Evolutionary conservation across 2,329 filamentous ascomycete species (phyloP), one percentile per base, ranked within the genome.

Genomic region (Colletotrichum noveboracense): DNA sequence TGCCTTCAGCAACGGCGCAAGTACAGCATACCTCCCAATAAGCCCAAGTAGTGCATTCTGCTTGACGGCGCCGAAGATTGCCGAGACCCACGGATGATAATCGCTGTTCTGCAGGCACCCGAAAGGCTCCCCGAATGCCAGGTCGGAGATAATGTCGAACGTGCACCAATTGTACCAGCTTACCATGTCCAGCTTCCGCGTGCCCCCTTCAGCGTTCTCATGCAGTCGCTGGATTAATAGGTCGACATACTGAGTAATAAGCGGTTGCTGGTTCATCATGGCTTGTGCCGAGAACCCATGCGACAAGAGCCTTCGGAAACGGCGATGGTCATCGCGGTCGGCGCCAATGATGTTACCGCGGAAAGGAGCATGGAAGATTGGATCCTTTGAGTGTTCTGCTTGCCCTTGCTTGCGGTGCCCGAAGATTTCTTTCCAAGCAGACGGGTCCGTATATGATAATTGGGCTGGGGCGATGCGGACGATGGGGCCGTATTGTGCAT

Each of bases 161-260:
- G 64, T 68, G 28, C 18, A 34, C 32, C 18, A 68, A 5, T 68
- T 36, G 5, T 60, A 60, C 48, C 28, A 68, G n/a, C n/a, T 18
- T 13, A 68, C 48, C 48, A 60, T 34, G 18, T 68, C 66, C 26
- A 68, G 24, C 26, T 48, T 52, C 38, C 18, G 14, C 9, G 14
- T 30, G 21, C 24, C 62, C 36, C 38, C 26, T 7, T 28, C 6
- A 2, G 21, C n/a, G 8, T 48, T 66, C 28, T 86, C 83, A 28
- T 78, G 79, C 61, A 88, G 76, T 28, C 81, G 81, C 14, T 79
- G 64, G 34, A 88, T 81, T 48, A 88, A 81, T 9, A 86, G 74
- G 52, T 84, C 79, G n/a, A 86, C 83, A 76, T 88, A 86, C 0
- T 78, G 76, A 67, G 81, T 79, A 69, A 89, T 77, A 2, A 79